Evolutionary conservation across 352 stramenopile genomes (phyloP).

Genomic region (Aphanomyces invadans): DNA sequence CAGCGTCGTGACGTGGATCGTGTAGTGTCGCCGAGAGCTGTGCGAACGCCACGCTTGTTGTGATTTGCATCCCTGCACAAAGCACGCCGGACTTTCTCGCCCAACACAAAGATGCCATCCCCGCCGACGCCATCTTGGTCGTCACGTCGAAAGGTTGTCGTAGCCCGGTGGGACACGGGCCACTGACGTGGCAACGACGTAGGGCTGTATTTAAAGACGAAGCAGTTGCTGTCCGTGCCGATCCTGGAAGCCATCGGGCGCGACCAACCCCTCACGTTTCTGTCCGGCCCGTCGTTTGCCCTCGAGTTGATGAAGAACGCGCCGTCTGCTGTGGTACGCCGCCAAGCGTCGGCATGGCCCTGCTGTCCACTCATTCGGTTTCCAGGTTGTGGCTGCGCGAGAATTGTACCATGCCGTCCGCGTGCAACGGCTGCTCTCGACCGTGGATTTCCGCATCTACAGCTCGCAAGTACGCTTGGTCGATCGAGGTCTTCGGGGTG

Average conservation of each 20-base stretch:
- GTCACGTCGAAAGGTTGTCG: conserved; percentile 88
- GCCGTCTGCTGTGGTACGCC: conserved; percentile 85
- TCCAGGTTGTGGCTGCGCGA: conserved; percentile 87
- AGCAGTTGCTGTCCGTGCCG: conserved; percentile 94
- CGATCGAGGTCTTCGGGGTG: too few relatives aligned
- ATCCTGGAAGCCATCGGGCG: conserved; percentile 86
- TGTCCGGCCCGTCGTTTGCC: conserved; percentile 94
- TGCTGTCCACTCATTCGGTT: too few relatives aligned
- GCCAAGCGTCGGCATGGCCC: too few relatives aligned
- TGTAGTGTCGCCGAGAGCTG: conserved; percentile 66
- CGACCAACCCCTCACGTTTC: conserved; percentile 92
- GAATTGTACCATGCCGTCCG: conserved; percentile 84
- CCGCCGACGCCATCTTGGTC: conserved; percentile 84
- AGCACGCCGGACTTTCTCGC: conserved; percentile 88
- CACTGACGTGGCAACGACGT: not conserved
- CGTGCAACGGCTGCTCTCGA: conserved; percentile 77
- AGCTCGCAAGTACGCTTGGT: conserved; percentile 62
- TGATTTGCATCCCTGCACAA: conserved; percentile 95
- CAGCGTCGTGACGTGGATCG: not conserved
- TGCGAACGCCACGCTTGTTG: conserved; percentile 84
- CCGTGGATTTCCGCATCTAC: conserved; percentile 92
- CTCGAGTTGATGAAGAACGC: conserved; percentile 93
- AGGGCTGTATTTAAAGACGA: conserved; percentile 90
- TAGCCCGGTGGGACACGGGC: not conserved
- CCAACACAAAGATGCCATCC: conserved; percentile 82